Percentiles rank a stretch among this genome's conserved stretches.
Evolutionary conservation across 805 yeast species (phyloP).

Genomic region (Wickerhamiella qilinensis): DNA sequence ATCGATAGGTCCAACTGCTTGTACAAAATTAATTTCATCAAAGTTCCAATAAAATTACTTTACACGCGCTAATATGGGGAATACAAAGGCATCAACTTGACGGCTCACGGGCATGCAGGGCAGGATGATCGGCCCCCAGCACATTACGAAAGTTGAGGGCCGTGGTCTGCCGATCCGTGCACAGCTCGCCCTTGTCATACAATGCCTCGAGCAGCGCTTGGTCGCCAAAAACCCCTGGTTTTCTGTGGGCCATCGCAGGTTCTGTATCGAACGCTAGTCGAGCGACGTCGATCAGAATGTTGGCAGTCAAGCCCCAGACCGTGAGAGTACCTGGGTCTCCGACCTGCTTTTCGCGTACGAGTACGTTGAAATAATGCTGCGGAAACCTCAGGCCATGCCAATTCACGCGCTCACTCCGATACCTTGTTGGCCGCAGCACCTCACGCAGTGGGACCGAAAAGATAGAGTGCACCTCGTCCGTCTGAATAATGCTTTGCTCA

Average conservation of each 20-base stretch:
- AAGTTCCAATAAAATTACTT: no score
- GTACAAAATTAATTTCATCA: no score
- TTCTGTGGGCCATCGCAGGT: conserved; percentile 20
- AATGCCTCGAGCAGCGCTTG: conserved; percentile 16
- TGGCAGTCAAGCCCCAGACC: conserved; percentile 30
- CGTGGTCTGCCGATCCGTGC: neutral
- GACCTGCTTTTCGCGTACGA: conserved; percentile 13
- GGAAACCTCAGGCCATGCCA: conserved; percentile 23
- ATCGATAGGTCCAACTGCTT: no score
- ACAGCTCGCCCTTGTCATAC: conserved; percentile 5
- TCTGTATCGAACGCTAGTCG: conserved; percentile 18
- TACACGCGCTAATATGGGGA: no score
- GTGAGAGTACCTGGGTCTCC: conserved; percentile 19
- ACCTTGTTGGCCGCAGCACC: conserved; percentile 14
- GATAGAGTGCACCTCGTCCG: conserved; percentile 21
- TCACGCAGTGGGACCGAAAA: conserved; percentile 16
- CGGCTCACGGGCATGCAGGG: neutral
- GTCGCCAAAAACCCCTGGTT: conserved; percentile 17
- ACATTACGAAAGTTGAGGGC: conserved; percentile 1
- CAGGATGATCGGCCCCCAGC: conserved; percentile 1
- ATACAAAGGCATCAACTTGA: no score
- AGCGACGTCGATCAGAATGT: conserved; percentile 26
- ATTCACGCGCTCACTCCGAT: conserved; percentile 15
- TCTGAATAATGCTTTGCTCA: conserved; percentile 2
- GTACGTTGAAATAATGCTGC: conserved; percentile 20